Evolutionary conservation across 805 yeast species (phyloP), one percentile per base, ranked within the genome.

Genomic region (Candida maesae): DNA sequence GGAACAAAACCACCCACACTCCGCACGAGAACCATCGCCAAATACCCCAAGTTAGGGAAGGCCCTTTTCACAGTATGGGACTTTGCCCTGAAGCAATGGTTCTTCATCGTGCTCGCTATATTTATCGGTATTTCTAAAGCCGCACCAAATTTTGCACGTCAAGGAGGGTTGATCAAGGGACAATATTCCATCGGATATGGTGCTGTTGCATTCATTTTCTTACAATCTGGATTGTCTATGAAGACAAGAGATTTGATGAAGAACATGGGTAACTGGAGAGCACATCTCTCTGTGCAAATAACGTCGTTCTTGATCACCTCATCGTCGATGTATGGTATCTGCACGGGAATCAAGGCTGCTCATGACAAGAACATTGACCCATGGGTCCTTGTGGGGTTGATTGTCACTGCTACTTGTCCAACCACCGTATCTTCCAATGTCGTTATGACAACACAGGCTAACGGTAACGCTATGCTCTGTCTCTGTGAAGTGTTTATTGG

Each of bases 351-450:
- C 21, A 71, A 73, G 47, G 67, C 67, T 4, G 77, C 93, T 0
- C 45, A 74, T 45, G 72, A 84, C 55, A 60, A 65, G 1, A 58
- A 66, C n/a, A 84, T 88, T 27, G 81, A 80, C 51, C 71, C 75
- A 25, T 87, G 93, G 87, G 73, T 87, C 51, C 65, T 89, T 17
- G 84, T 84, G 12, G 96, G 96, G 1, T 62, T 89, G 44, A 76
- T 89, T 15, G 83, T 87, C 34, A 84, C 95, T 2, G 85, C 86
- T 23, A 76, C 91, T 11, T 85, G 95, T 60, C 96, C 96, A 21
- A 89, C 96, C 8, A 89, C 96, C 0, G 95, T 89, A 15, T 78
- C 90, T 0, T 87, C 96, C 2, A 89, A 89, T 58, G 96, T 89
- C 21, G 90, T 89, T 21, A 89, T 89, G 96, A 89, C 96, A 6